Base-by-base conservation (phyloP, 805 yeast species). In the Saccharomycopsis schoenii region DNA sequence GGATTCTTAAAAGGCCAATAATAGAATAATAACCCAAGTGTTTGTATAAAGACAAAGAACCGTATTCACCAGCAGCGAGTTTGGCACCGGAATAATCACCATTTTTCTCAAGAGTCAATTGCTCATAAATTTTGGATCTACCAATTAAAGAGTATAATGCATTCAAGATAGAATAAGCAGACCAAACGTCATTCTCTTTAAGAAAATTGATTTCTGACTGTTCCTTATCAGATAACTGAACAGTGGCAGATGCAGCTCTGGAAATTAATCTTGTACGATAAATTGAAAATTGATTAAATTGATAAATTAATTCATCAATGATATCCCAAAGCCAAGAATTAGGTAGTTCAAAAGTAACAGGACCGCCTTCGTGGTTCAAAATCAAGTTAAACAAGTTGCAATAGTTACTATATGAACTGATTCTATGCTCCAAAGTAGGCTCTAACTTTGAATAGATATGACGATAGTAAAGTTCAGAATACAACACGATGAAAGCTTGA, bases 271-370 rank as follows among this genome's bases (percentile, higher is more conserved):
- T 72, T 37, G 74, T 69, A 62, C 78, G 73, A 70, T 73, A 77
- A 57, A 73, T 67, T 57, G 78, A 72, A 62, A 76, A 79, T 65
- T 74, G 72, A 67, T 77, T 77, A 71, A 75, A 79, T 69, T 79
- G 82, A 66, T 79, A 79, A 67, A 79, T 78, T 68, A 79, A 79
- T 68, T 79, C 82, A 64, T 79, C 82, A 62, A 79, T 72, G 62
- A 79, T 77, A 60, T 79, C 82, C 82, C 82, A 79, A 25, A 77
- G 70, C 82, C 82, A 79, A 64, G 74, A 73, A 63, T 72, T 72
- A 57, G 82, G 82, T 56, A 79, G 68, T 66, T 78, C 82, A 62
- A 79, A 72, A 42, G 74, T 74, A 11, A 73, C 74, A 40, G 81
- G 80, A 9, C 77, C 77, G 34, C 71, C 73, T 60, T 73, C 75